Base-by-base conservation (phyloP, 139 green algal species). In the Chlamydomonas sp. region DNA sequence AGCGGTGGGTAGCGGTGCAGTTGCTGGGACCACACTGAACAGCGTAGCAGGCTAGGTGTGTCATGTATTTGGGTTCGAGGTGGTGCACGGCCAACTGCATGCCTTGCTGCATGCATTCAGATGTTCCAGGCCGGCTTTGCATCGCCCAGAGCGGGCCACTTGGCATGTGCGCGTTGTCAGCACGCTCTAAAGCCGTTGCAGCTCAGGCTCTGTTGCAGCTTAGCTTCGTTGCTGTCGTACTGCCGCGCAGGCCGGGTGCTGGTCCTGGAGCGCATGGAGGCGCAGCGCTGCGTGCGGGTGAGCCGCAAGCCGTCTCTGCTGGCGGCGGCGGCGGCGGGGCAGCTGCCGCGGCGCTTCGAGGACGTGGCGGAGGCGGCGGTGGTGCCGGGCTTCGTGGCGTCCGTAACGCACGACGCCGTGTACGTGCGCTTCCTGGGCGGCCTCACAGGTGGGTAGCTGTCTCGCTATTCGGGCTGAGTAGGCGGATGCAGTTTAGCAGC, bases 371-470 rank as follows among this genome's bases (percentile, higher is more conserved):
- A 93, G 80, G 92, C 91, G 2, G 77, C 86, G 15, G 59, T 96
- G 18, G 81, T 96, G 68, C 90, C 96, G 2, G 97, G 96, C 59
- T 99, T 97, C 71, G 94, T 99, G 5, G 95, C 95, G 9, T 94
- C 61, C 59, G 90, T 98, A 1, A 97, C 93, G 0, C 18, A 67
- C 0, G 93, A 97, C 75, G 93, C 93, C 14, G 94, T 96, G 2
- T 99, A 97, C 89, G 97, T 99, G 61, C 91, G 96, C 57, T 99
- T 99, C 90, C 87, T 98, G 61, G 93, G 91, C 0, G 87, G 93
- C 17, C 87, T 98, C 5, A 98, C 96, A 62, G 97, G 94, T 63
- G 60, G 31, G 31, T 49, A 49, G 31, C 31, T 49, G 31, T 49
- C 31, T 49, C 31, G 31, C 31, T 49, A 74, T 18, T 74, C 8